Base-by-base conservation (phyloP, 2,329 filamentous ascomycete genomes). In the Decorospora gaudefroyi region DNA sequence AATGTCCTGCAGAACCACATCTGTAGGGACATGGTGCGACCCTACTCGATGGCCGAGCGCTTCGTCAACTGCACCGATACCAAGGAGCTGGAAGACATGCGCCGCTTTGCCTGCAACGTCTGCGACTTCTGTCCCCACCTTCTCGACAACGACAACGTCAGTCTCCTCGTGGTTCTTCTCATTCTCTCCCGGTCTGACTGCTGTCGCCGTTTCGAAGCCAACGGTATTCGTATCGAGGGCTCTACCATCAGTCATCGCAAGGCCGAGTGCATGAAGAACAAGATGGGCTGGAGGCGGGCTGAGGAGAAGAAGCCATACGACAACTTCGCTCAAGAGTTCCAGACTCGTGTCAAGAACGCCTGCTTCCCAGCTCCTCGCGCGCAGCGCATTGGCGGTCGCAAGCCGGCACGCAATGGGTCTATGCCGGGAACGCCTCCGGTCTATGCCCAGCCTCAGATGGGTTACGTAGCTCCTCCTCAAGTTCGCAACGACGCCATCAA, bases 241-340 rank as follows among this genome's bases (percentile, higher is more conserved):
- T 69, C 66, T 4, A 70, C 67, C 6, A 68, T 70, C 40, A 65
- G 60, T 29, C 67, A 70, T 30, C 62, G 67, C n/a, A 64, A 67
- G 16, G 58, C 66, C 3, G 67, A 70, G 31, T 69, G 66, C 50
- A 65, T 69, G 62, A 70, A 70, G 51, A 60, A 65, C 34, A 67
- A 68, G 42, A 53, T 70, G 32, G 64, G 64, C 12, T 70, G 66
- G 66, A 64, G 52, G 41, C 61, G 54, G 0, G 29, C 60, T 3
- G 64, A 68, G 18, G 57, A 68, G 19, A 64, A 65, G 42, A 68
- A 67, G 38, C 64, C 63, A 1, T 69, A 67, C 37, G 67, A 69
- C 42, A 68, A 55, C 26, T 65, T 68, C 22, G 64, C 65, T 1
- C 49, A 33, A 5, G 67, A 69, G 18, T 62, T 69, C 29, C 67